Evolutionary conservation across 148 eudicot species (phyloP).

Genomic region (Spergularia marina): DNA sequence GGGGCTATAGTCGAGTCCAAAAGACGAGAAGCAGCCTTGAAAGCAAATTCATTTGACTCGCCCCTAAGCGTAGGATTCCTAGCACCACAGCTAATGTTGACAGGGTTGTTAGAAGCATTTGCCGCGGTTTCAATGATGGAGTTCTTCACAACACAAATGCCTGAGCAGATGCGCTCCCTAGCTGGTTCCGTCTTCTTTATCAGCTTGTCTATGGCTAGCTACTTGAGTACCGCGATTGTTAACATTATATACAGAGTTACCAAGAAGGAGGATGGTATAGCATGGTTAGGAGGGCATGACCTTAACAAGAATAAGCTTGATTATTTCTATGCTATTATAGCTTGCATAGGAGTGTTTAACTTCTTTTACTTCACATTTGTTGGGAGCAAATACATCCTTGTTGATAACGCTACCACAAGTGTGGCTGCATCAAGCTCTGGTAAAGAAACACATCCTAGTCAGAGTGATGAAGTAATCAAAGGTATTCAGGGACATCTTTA

Average conservation of each 20-base stretch:
- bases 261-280: slow-evolving; percentile 16
- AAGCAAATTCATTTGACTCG: slow-evolving; percentile 35
- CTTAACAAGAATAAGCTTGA: slow-evolving; percentile 61
- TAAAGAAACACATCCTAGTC: slow-evolving; percentile 5
- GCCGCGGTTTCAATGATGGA: slow-evolving; percentile 65
- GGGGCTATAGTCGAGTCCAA: slow-evolving; percentile 40
- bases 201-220: slow-evolving; percentile 55
- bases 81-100: slow-evolving; percentile 50
- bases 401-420: slow-evolving; percentile 1
- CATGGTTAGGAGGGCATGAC: slow-evolving; percentile 81
- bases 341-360: slow-evolving; percentile 40
- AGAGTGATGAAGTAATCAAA: slow-evolving; percentile 9
- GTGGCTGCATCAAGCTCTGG: not conserved
- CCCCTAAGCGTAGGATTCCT: slow-evolving; percentile 36
- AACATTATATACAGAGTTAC: slow-evolving; percentile 43
- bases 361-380: slow-evolving; percentile 48
- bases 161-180: slow-evolving; percentile 61
- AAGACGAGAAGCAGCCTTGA: slow-evolving; percentile 46
- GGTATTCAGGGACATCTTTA: not conserved
- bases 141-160: slow-evolving; percentile 58
- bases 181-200: slow-evolving; percentile 61
- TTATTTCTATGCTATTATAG: slow-evolving; percentile 49
- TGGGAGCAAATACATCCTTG: slow-evolving; percentile 40
- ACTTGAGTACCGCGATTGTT: slow-evolving; percentile 45
- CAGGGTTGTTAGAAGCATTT: slow-evolving; percentile 63